Evolutionary conservation across 257 asterid genomes (phyloP).

Genomic region (Rhazya stricta): DNA sequence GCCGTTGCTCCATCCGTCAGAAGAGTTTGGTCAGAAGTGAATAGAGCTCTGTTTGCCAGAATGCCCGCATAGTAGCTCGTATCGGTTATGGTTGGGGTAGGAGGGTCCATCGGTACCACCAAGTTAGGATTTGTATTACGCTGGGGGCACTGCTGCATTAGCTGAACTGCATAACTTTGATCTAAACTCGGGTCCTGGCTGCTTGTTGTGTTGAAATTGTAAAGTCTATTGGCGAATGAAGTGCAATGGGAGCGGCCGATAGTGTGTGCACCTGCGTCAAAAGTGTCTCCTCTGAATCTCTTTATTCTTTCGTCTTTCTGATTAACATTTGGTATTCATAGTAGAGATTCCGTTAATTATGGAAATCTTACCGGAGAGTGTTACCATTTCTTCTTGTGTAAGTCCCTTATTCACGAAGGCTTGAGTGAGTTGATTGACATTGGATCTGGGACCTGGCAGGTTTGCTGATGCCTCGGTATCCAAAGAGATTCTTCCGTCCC

Average conservation of each 20-base stretch:
- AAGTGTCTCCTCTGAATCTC: neutral
- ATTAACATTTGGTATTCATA: neutral
- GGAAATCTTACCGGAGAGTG: constrained; percentile 60
- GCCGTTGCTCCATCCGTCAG: constrained; percentile 25
- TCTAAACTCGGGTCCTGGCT: constrained; percentile 61
- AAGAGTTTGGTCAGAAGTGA: constrained; percentile 43
- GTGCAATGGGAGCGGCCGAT: constrained; percentile 70
- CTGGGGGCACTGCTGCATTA: constrained; percentile 48
- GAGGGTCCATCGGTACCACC: constrained; percentile 55
- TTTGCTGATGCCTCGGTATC: constrained; percentile 42
- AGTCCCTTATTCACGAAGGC: constrained; percentile 54
- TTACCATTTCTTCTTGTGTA: constrained; percentile 73
- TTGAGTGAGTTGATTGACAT: constrained; percentile 53
- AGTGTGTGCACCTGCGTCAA: constrained; percentile 60
- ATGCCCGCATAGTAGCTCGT: constrained; percentile 24
- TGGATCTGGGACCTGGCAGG: constrained; percentile 46
- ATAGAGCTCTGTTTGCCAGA: constrained; percentile 29
- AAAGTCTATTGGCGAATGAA: constrained; percentile 48
- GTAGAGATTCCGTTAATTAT: neutral
- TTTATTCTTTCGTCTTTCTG: neutral
- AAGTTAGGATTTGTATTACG: constrained; percentile 23
- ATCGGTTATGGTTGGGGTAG: constrained; percentile 24
- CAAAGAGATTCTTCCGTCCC: constrained; percentile 65
- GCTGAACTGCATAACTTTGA: constrained; percentile 34
- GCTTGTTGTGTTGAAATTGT: constrained; percentile 43